Evolutionary conservation across 2,329 filamentous ascomycete genomes (phyloP), one percentile per base, ranked within the genome.

Genomic region (Exophiala mesophila): DNA sequence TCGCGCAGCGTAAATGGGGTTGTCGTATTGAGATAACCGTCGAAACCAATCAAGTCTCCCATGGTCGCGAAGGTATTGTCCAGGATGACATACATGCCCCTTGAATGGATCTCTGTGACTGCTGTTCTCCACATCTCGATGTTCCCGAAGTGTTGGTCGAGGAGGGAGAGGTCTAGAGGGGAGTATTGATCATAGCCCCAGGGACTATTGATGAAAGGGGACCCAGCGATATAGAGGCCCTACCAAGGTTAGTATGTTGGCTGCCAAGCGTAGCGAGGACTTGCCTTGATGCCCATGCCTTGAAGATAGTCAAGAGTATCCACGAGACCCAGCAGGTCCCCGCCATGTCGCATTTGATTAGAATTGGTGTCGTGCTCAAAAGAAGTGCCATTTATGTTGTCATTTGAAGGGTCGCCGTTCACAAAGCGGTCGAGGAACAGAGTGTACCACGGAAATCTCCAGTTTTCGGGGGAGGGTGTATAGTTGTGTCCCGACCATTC

Each of bases 11-110:
- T 61, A 55, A 78, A 82, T 0, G 76, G 76, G 0, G 79, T 72
- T 16, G 74, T 76, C 2, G 58, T 62, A 55, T 83, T 83, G 47
- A 78, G 63, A 52, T 72, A 77, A 1, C 76, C 77, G 40, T 80
- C 63, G 58, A 82, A 83, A 4, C 75, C 77, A 47, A 83, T 71
- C 38, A 83, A 64, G 52, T 83, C 77, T 37, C 76, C 74, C 72
- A 83, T 70, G 3, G 79, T 83, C 33, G 76, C 72, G 57, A 83
- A 71, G 2, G 80, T 83, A 55, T 82, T 82, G 57, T 83, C 80
- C 45, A 83, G 61, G 21, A 83, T 64, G 29, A 83, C 76, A 62
- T 81, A 82, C 78, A 83, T 83, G 39, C 70, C 74, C 20, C 75
- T 68, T 2, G 61, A 60, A 54, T 83, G 80, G n/a, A 83, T 78